phyloP scores from a whole-genome alignment of 2,329 filamentous ascomycete genomes.

The Microsporum canis region DNA sequence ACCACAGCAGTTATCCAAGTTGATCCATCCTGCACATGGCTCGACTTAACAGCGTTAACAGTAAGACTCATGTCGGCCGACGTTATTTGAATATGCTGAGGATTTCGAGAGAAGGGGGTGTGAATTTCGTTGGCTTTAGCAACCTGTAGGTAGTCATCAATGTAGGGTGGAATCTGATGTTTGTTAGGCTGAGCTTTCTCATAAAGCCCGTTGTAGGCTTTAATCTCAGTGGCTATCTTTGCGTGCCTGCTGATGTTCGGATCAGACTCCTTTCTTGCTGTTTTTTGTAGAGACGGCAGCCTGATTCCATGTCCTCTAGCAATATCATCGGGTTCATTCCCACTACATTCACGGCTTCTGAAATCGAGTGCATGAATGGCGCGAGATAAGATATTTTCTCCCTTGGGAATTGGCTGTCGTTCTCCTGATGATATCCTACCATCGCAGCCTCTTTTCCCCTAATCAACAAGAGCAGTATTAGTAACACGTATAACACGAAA shows the following conservation, averaged over 20 bases:
- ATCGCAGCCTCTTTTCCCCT: not conserved
- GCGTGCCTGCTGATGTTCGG: not conserved
- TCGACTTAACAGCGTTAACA: constrained; percentile 11
- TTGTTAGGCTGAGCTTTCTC: not conserved
- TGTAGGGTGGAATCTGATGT: constrained; percentile 1
- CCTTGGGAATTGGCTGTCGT: not conserved
- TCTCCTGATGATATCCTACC: not conserved
- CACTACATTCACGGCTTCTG: constrained; percentile 8
- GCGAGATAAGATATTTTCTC: constrained; percentile 9
- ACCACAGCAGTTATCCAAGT: constrained; percentile 30
- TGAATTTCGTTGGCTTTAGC: constrained; percentile 6
- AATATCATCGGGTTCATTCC: not conserved
- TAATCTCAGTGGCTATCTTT: not conserved
- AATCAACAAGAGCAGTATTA: not conserved
- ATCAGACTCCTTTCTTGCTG: not conserved
- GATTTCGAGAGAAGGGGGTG: constrained; percentile 2
- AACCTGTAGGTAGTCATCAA: constrained; percentile 3
- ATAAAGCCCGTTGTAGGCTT: not conserved
- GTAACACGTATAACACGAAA: not conserved
- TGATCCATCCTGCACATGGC: constrained; percentile 6
- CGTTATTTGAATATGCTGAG: constrained; percentile 9
- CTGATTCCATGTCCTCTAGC: not conserved
- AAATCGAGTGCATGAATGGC: constrained; percentile 12
- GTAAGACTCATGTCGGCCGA: constrained; percentile 11
- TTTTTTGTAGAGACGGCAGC: not conserved